Evolutionary conservation across 73 alveolate genomes (phyloP).

Genomic region (Symbiodinium pilosum): DNA sequence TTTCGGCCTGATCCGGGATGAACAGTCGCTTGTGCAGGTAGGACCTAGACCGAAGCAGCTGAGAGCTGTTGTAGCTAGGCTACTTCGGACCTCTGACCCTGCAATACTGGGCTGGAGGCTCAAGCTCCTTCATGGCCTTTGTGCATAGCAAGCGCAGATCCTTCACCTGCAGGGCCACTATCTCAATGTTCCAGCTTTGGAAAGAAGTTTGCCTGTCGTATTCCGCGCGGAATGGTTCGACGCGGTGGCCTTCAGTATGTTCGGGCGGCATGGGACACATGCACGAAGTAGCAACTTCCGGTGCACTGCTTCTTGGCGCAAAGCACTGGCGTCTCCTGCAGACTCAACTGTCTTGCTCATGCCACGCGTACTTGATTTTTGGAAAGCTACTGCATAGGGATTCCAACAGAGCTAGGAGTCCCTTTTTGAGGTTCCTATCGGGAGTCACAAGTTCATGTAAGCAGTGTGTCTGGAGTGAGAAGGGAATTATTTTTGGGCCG

Average conservation of each 20-base stretch:
- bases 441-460: too few relatives aligned
- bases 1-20: conserved; percentile 14
- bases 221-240: conserved; percentile 45
- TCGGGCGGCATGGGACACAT: not conserved
- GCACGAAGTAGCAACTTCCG: not conserved
- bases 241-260: not conserved
- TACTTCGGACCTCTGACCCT: too few relatives aligned
- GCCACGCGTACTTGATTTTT: too few relatives aligned
- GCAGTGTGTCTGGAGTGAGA: too few relatives aligned
- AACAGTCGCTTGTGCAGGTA: conserved; percentile 33
- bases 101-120: not conserved
- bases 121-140: conserved; percentile 37
- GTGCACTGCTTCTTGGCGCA: not conserved
- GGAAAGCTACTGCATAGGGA: too few relatives aligned
- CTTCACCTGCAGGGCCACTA: too few relatives aligned
- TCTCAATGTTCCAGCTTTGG: not conserved
- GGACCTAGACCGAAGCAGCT: not conserved
- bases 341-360: too few relatives aligned
- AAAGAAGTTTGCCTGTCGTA: not conserved
- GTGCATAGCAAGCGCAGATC: not conserved
- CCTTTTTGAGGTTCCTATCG: too few relatives aligned
- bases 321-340: too few relatives aligned
- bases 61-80: not conserved
- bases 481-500: too few relatives aligned
- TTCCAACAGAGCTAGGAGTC: too few relatives aligned